Base-by-base conservation (phyloP, 2,329 filamentous ascomycete species). In the Penicillium sp. region DNA sequence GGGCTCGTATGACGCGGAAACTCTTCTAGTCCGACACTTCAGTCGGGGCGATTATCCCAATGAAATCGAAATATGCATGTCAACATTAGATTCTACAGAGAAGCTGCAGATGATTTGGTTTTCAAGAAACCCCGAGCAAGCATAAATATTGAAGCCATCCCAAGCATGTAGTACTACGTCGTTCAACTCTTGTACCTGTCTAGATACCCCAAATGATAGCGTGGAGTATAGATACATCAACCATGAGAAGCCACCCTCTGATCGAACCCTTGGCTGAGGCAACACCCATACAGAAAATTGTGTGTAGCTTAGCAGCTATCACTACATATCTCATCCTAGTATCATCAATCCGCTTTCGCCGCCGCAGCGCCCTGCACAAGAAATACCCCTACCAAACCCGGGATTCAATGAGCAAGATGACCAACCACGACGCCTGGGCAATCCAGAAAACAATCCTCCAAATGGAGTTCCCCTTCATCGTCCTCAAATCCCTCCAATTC, bases 381-480 rank as follows among this genome's bases (percentile, higher is more conserved):
- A 69, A 75, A 50, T 80, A 76, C 58, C 70, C 73, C 3, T 82
- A 80, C 54, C 69, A 71, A 8, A 78, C 73, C 1, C 68, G 78
- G 13, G 71, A 75, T 22, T 74, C 77, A 4, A 73, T 81, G 59
- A 65, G 73, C 2, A 70, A 69, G 1, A 85, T 85, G 83, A 84
- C 81, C 0, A 76, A 78, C 21, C 68, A 78, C 7, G 78, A 85
- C 57, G 82, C 83, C 0, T 81, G 75, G 62, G 67, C 74, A 14
- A 84, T 86, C 31, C 72, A 80, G 46, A 73, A 69, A 47, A 73
- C 74, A 27, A 64, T 84, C 3, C 68, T 72, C 10, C 73, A 80
- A 44, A 71, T 80, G 6, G 84, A 87, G 59, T 87, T 87, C 58
- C 84, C 84, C 0, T 79, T 75, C 44, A 76, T 78, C 1, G 77